Evolutionary conservation across 129 eudicot species (phyloP), one percentile per base, ranked within the genome.

Genomic region (Pittosporum tobira): DNA sequence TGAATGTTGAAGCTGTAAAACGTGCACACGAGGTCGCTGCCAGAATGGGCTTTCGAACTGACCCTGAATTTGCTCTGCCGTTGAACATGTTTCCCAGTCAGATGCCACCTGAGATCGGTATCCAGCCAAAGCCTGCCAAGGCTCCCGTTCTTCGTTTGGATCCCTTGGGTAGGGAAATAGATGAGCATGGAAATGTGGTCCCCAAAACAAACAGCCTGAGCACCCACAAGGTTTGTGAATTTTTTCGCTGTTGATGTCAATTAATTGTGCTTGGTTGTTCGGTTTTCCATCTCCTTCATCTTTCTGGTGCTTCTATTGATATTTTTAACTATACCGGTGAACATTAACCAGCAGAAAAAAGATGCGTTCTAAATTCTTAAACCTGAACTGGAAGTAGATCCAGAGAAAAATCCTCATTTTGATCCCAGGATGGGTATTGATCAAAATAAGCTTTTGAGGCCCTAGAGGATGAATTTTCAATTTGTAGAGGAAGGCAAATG

Each of bases 401-500:
- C 88, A 13, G 98, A 91, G 38, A 73, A 64, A 69, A 78, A 91
- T 71, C 98, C 98, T 23, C 77, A 80, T 67, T 91, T 78, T 83
- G 98, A 91, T 70, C 70, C 94, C 14, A 78, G 84, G 56, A 86
- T 86, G 96, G 94, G 96, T 51, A 83, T 91, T 49, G 79, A 86
- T 73, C 83, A 83, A 65, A 77, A 67, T 25, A 91, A 91, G 69
- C 71, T 91, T 53, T 72, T 91, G 65, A 71, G 99, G 81, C 94
- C 96, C 47, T 83, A 87, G 72, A 87, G 84, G 77, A 80, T 83
- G 95, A 81, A 71, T 14, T 86, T 87, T 73, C 96, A 83, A 71
- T 91, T 91, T 81, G 99, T 91, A n/a, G 96, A 91, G 73, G 99
- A 91, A 81, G 99, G 99, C 43, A 91, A 91, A 74, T 91, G 99